These are phyloP conservation scores for Eremomyces bilateralis DNA, from an alignment of 495 filamentous ascomycete genomes.

Conservation along the genomic window DNA sequence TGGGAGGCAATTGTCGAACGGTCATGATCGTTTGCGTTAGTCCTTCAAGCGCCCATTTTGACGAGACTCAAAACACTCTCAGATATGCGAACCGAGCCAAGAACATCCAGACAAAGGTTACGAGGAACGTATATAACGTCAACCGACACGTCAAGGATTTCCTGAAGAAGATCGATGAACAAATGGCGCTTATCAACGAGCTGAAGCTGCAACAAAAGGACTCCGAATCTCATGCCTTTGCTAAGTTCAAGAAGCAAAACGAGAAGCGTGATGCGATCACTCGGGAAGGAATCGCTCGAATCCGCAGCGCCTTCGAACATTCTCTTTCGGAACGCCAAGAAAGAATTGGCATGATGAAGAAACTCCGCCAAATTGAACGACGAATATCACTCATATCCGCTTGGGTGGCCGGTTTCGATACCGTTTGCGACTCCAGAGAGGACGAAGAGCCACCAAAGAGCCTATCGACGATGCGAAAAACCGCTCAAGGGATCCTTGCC, in stretches of 20 bases:
- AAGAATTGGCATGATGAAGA: constrained; percentile 58
- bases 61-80: constrained; percentile 95
- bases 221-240: constrained; percentile 63
- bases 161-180: constrained; percentile 92
- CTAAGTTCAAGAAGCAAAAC: constrained; percentile 70
- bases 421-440: constrained; percentile 48
- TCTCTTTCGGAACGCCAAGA: constrained; percentile 60
- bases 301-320: constrained; percentile 70
- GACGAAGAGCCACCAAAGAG: constrained; percentile 41
- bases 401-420: constrained; percentile 87
- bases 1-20: constrained; percentile 94
- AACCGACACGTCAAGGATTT: constrained; percentile 98
- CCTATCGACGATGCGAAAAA: constrained; percentile 59
- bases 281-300: constrained; percentile 60
- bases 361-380: constrained; percentile 60
- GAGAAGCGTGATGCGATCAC: constrained; percentile 61
- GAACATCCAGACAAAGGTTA: constrained; percentile 99
- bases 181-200: constrained; percentile 81
- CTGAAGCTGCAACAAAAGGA: constrained; percentile 83
- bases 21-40: constrained; percentile 99
- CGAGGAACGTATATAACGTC: constrained; percentile 95
- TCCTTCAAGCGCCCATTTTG: constrained; percentile 89
- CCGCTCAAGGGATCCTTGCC: constrained; percentile 63
- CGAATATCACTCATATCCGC: constrained; percentile 63
- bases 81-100: constrained; percentile 96